phyloP scores from a whole-genome alignment of 148 eudicot species.

The Chenopodium suecicum region DNA sequence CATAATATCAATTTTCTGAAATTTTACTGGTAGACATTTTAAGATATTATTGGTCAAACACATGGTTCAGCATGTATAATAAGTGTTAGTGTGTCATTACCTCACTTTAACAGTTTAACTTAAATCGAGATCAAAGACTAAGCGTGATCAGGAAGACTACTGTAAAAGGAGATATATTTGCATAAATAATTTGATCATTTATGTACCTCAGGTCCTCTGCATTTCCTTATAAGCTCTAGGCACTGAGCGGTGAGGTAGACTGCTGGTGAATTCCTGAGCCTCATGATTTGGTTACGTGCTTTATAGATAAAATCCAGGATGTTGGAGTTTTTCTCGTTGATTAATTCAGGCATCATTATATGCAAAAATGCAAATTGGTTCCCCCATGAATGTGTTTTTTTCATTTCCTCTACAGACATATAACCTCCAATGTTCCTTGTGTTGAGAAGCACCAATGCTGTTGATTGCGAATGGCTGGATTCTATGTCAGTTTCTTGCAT shows the following conservation, averaged over 20 bases:
- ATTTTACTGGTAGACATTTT: too few relatives aligned
- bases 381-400: conserved; percentile 57
- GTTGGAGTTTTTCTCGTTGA: conserved; percentile 9
- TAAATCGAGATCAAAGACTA: too few relatives aligned
- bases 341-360: conserved; percentile 46
- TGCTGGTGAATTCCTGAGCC: conserved; percentile 50
- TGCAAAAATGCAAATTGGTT: conserved; percentile 76
- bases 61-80: too few relatives aligned
- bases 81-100: too few relatives aligned
- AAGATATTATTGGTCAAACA: too few relatives aligned
- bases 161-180: too few relatives aligned
- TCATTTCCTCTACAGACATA: conserved; percentile 63
- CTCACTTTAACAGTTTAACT: too few relatives aligned
- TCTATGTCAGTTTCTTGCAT: conserved; percentile 43
- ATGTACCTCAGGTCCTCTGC: conserved; percentile 69
- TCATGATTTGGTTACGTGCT: conserved; percentile 45
- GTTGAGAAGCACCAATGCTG: conserved; percentile 72
- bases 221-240: conserved; percentile 48
- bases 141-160: too few relatives aligned
- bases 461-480: conserved; percentile 32
- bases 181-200: too few relatives aligned
- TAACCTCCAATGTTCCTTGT: conserved; percentile 61
- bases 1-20: too few relatives aligned
- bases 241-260: conserved; percentile 57
- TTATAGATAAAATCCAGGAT: conserved; percentile 47